Evolutionary conservation across 176 grass and related monocot species (phyloP).

Genomic region (Aegilops speltoides): DNA sequence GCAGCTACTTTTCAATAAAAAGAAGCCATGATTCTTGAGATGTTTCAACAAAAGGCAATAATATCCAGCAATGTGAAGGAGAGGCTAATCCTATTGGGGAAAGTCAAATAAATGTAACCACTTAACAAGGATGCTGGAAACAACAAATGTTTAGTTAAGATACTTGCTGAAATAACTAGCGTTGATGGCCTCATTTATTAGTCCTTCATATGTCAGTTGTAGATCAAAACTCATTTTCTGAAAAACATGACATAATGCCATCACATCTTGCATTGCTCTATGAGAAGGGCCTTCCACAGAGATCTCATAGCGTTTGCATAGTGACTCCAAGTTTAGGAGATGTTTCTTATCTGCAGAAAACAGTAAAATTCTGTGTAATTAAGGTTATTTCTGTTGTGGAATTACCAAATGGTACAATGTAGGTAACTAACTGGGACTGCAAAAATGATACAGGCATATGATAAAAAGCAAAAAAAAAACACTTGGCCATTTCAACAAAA

Average conservation of each 20-base stretch:
- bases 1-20: background rate
- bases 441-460: background rate
- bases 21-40: slow-evolving; percentile 9
- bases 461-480: background rate
- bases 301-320: slow-evolving; percentile 50
- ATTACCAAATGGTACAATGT: slow-evolving; percentile 1
- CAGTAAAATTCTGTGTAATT: slow-evolving; percentile 18
- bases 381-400: slow-evolving; percentile 13
- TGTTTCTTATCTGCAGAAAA: slow-evolving; percentile 41
- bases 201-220: slow-evolving; percentile 43
- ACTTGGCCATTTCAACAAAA: background rate
- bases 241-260: slow-evolving; percentile 43
- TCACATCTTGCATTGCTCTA: slow-evolving; percentile 84
- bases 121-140: background rate
- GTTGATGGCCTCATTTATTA: slow-evolving; percentile 42
- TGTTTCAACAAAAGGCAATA: background rate
- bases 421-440: background rate
- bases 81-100: slow-evolving; percentile 8
- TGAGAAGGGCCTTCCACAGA: slow-evolving; percentile 28
- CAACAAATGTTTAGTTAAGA: background rate
- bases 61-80: slow-evolving; percentile 15
- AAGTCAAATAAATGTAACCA: slow-evolving; percentile 21
- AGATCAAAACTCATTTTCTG: slow-evolving; percentile 57
- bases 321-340: slow-evolving; percentile 7
- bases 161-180: slow-evolving; percentile 43